Percentiles rank a stretch among this genome's conserved stretches.
phyloP scores from a whole-genome alignment of 2,329 filamentous ascomycete genomes.

The Pseudogymnoascus verrucosus region DNA sequence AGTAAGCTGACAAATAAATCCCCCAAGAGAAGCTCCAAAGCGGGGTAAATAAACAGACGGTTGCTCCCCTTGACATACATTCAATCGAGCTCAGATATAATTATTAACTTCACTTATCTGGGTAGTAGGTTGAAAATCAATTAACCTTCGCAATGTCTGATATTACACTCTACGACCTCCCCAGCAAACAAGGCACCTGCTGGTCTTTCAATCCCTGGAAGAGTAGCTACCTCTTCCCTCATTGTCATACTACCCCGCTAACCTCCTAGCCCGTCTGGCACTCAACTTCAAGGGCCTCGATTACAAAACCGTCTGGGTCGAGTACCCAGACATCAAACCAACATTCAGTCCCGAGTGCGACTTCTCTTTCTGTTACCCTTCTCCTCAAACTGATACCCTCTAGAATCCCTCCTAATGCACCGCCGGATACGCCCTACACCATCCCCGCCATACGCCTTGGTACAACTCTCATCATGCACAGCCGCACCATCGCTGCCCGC shows the following conservation, averaged over 20 bases:
- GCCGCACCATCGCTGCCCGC: conserved; percentile 46
- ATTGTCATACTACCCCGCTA: conserved; percentile 11
- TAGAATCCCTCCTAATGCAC: conserved; percentile 39
- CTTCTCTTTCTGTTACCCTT: background rate
- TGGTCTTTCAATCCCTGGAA: conserved; percentile 70
- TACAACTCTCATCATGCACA: conserved; percentile 57
- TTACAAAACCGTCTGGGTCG: conserved; percentile 62
- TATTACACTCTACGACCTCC: conserved; percentile 55
- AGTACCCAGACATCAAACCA: conserved; percentile 57
- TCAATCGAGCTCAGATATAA: background rate
- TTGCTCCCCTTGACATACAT: background rate
- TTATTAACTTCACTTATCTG: background rate
- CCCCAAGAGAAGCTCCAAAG: background rate
- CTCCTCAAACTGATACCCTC: background rate
- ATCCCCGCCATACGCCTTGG: conserved; percentile 46
- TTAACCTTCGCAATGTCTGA: background rate
- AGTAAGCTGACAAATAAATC: background rate
- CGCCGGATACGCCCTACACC: conserved; percentile 38
- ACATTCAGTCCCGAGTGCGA: conserved; percentile 47
- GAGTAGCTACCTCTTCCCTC: conserved; percentile 36
- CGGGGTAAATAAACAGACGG: background rate
- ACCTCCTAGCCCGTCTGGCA: conserved; percentile 47
- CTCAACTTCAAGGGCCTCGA: conserved; percentile 61
- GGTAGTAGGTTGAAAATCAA: background rate
- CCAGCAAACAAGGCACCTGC: conserved; percentile 40